These are phyloP conservation scores for Alternaria conjuncta DNA, from an alignment of 2,329 filamentous ascomycete species.

Conservation along the genomic window DNA sequence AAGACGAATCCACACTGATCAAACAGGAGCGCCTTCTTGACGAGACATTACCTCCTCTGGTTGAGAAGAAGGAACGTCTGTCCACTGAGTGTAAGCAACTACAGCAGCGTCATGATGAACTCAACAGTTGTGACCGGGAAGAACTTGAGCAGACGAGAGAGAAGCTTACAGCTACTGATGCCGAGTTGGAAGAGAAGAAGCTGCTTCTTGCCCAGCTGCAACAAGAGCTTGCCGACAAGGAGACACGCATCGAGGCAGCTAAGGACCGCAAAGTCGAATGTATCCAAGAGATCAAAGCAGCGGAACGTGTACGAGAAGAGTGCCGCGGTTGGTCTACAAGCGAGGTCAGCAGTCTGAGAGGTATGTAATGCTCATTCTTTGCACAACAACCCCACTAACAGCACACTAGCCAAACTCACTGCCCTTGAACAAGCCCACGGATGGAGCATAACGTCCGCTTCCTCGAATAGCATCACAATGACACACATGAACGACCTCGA, in stretches of 20 bases:
- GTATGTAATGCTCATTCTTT: slow-evolving; percentile 54
- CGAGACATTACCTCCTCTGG: slow-evolving; percentile 69
- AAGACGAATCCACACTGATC: slow-evolving; percentile 71
- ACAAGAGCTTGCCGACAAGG: slow-evolving; percentile 70
- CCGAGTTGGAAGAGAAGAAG: slow-evolving; percentile 73
- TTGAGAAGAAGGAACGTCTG: slow-evolving; percentile 67
- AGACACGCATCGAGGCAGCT: slow-evolving; percentile 67
- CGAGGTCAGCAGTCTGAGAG: slow-evolving; percentile 81
- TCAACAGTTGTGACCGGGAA: slow-evolving; percentile 80
- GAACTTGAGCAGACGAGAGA: slow-evolving; percentile 78
- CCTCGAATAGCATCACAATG: slow-evolving; percentile 70
- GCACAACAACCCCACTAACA: slow-evolving; percentile 45
- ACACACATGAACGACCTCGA: slow-evolving; percentile 75
- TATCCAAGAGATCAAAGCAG: slow-evolving; percentile 76
- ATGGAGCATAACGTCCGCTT: slow-evolving; percentile 72
- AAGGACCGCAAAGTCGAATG: slow-evolving; percentile 72
- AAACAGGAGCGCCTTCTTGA: slow-evolving; percentile 74
- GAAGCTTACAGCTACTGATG: slow-evolving; percentile 68
- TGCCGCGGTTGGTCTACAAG: slow-evolving; percentile 86
- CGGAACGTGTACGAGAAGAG: slow-evolving; percentile 83
- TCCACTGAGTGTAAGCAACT: slow-evolving; percentile 70
- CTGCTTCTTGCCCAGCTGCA: slow-evolving; percentile 70
- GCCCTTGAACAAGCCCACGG: slow-evolving; percentile 70
- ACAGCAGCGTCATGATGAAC: slow-evolving; percentile 73
- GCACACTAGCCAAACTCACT: slow-evolving; percentile 65